phyloP scores from a whole-genome alignment of 805 yeast species.

The Saccharomyces paradoxus region DNA sequence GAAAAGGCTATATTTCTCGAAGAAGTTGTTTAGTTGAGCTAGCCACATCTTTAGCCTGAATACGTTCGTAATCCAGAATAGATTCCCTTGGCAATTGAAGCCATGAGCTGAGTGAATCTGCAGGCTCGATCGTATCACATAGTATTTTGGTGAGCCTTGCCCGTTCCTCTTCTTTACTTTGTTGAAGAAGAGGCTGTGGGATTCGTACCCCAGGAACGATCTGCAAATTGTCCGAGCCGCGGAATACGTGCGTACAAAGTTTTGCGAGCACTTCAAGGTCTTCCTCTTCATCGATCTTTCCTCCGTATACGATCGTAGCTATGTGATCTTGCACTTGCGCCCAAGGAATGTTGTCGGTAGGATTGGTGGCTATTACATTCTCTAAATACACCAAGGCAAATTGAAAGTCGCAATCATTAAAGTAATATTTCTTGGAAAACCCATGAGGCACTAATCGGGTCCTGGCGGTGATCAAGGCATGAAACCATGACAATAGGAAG shows the following conservation, averaged over 20 bases:
- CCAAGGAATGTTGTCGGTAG: not conserved
- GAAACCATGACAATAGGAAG: slow-evolving; percentile 62
- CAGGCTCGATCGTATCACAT: slow-evolving; percentile 5
- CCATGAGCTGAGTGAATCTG: slow-evolving; percentile 8
- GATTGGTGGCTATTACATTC: slow-evolving; percentile 9
- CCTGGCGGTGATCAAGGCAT: slow-evolving; percentile 53
- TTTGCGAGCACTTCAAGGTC: slow-evolving; percentile 32
- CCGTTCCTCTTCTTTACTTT: not conserved
- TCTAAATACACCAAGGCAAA: slow-evolving; percentile 40
- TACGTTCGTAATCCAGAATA: slow-evolving; percentile 2
- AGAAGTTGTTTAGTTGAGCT: not conserved
- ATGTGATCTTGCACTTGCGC: slow-evolving; percentile 3
- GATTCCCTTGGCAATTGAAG: slow-evolving; percentile 6
- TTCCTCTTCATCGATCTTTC: slow-evolving; percentile 40
- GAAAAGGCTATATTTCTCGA: not conserved
- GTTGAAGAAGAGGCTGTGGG: slow-evolving; percentile 1
- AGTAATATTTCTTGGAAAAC: slow-evolving; percentile 53
- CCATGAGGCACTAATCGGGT: slow-evolving; percentile 55
- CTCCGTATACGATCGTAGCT: slow-evolving; percentile 28
- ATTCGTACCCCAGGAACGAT: slow-evolving; percentile 8
- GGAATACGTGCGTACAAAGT: slow-evolving; percentile 7
- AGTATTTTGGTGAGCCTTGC: slow-evolving; percentile 1
- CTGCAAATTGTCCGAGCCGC: slow-evolving; percentile 1
- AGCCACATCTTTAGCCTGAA: slow-evolving; percentile 4
- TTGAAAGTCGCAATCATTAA: slow-evolving; percentile 63